phyloP scores from a whole-genome alignment of 768 basidiomycete genomes.

The Russula compacta region DNA sequence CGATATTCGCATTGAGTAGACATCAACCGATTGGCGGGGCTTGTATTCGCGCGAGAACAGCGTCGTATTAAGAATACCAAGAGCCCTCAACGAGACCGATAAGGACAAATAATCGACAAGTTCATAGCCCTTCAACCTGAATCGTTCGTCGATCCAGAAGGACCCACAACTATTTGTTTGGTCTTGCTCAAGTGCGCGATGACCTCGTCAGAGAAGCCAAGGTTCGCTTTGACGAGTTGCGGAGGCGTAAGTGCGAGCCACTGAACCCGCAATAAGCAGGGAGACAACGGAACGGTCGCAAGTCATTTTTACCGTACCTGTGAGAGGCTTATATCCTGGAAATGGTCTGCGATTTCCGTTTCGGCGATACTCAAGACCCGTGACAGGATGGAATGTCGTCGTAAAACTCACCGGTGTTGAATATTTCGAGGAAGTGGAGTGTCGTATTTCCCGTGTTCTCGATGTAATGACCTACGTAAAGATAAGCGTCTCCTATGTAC shows the following conservation, averaged over 20 bases:
- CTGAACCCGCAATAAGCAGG: not conserved
- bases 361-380: not conserved
- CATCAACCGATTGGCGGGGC: not conserved
- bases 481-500: not conserved
- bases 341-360: slow-evolving; percentile 19
- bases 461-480: slow-evolving; percentile 31
- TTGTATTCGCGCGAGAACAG: not conserved
- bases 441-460: slow-evolving; percentile 36
- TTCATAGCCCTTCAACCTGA: not conserved
- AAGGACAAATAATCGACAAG: too few species aligned
- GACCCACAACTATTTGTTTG: not conserved
- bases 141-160: not conserved
- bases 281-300: too few species aligned
- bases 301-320: slow-evolving; percentile 20
- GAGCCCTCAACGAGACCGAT: too few species aligned
- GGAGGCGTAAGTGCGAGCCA: slow-evolving; percentile 25
- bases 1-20: not conserved
- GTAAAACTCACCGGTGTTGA: slow-evolving; percentile 25
- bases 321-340: slow-evolving; percentile 27
- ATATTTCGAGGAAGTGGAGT: slow-evolving; percentile 34
- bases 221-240: slow-evolving; percentile 50
- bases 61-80: not conserved
- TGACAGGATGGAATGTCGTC: not conserved
- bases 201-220: slow-evolving; percentile 43
- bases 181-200: slow-evolving; percentile 39